Conservation (phyloP, 2,329 filamentous ascomycete genomes). For the Aspergillus sp. region DNA sequence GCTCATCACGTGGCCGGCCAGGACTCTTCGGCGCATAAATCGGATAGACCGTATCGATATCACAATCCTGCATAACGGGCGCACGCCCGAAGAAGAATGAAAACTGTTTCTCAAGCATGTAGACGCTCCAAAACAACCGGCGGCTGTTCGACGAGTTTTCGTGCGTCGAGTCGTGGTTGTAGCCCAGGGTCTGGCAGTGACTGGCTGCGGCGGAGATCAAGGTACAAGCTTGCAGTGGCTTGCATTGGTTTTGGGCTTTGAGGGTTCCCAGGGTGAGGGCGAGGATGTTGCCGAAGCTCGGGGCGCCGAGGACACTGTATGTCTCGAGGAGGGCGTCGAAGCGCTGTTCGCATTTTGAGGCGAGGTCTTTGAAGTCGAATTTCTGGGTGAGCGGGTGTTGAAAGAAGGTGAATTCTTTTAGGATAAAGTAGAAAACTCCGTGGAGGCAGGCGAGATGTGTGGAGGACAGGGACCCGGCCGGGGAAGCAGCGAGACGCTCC, state of each 20-base stretch:
- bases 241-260: slow-evolving; percentile 22
- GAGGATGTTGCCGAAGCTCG: slow-evolving; percentile 30
- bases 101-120: slow-evolving; percentile 25
- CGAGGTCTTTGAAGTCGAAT: slow-evolving; percentile 19
- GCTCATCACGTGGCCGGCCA: slow-evolving; percentile 21
- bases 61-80: slow-evolving; percentile 26
- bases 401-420: slow-evolving; percentile 23
- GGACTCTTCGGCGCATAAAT: slow-evolving; percentile 7
- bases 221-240: slow-evolving; percentile 22
- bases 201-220: slow-evolving; percentile 24
- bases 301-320: slow-evolving; percentile 27
- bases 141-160: slow-evolving; percentile 21
- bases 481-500: slow-evolving; percentile 21
- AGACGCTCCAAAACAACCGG: slow-evolving; percentile 29
- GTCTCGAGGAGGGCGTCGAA: slow-evolving; percentile 25
- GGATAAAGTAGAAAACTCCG: slow-evolving; percentile 23
- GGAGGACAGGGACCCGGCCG: slow-evolving; percentile 15
- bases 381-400: slow-evolving; percentile 13
- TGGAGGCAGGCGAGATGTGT: slow-evolving; percentile 23
- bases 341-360: slow-evolving; percentile 16
- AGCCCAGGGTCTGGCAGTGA: slow-evolving; percentile 28
- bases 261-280: slow-evolving; percentile 26
- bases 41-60: slow-evolving; percentile 25
- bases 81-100: slow-evolving; percentile 25
- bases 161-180: slow-evolving; percentile 23